Base-by-base conservation (phyloP, 192 early-diverging fungal genomes). In the Rhizoclosmatium sp. region DNA sequence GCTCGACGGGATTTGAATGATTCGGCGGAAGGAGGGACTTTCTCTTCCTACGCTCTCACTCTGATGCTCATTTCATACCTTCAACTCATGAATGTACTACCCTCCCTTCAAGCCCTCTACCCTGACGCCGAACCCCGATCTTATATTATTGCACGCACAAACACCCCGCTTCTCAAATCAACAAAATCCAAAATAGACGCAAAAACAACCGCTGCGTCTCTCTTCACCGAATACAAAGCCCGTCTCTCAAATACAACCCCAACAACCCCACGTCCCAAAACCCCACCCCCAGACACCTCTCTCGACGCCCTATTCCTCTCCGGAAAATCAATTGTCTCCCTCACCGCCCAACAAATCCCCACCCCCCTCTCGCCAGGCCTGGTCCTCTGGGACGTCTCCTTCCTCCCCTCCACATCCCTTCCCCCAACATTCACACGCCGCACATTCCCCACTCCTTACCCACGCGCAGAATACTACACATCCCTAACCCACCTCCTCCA, bases 41-140 rank as follows among this genome's bases (percentile, higher is more conserved):
- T 85, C 7, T 83, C 78, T 45, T 87, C 85, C 1, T 89, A 89
- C 65, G 81, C 78, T 3, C 83, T 83, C 41, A 69, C 83, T 2
- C 79, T 89, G 0, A 89, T 89, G 88, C 76, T 82, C 31, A 47
- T 89, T 19, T 71, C 73, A 54, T 86, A 60, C 58, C 62, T 89
- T 21, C 87, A 88, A 67, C 3, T 82, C 41, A 46, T 45, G 2
- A 79, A 79, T 45, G 76, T 87, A 44, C 4, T 88, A 2, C 85
- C 85, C 0, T 84, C 80, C 3, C 65, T 88, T 23, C 87, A 88
- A 73, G 51, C 45, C 21, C 67, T 86, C 21, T 80, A 45, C 51
- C 70, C 45, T 9, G 42, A 31, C n/a, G n/a, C 39, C 1, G 41
- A 47, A 19, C 48, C 61, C 5, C 83, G 72, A 10, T 16, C 3